These are phyloP conservation scores for Cytidiella melzeri DNA, from an alignment of 768 basidiomycete genomes.

Conservation along the genomic window DNA sequence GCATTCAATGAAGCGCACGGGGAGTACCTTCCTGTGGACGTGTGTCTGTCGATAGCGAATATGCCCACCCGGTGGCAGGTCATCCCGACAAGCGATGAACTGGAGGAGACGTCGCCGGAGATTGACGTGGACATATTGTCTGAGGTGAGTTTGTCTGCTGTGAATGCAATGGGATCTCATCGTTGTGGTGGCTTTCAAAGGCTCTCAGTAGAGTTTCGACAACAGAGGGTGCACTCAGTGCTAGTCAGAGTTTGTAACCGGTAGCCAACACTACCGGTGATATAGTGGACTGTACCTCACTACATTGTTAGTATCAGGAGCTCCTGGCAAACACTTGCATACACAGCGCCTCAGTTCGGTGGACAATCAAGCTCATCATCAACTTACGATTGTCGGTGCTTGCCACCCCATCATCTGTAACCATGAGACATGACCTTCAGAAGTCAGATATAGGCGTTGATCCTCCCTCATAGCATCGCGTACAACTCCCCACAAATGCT, in stretches of 20 bases:
- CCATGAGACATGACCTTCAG: too few species aligned
- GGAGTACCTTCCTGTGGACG: conserved; percentile 66
- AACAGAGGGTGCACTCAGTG: background rate
- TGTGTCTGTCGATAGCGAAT: conserved; percentile 74
- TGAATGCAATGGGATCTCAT: background rate
- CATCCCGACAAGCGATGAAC: conserved; percentile 48
- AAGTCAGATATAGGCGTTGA: too few species aligned
- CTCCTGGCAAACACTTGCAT: too few species aligned
- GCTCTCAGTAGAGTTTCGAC: background rate
- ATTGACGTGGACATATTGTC: conserved; percentile 53
- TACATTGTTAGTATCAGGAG: too few species aligned
- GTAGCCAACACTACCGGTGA: too few species aligned
- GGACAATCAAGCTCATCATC: too few species aligned
- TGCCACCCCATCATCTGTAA: too few species aligned
- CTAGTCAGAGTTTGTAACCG: conserved; percentile 6
- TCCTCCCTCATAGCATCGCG: too few species aligned
- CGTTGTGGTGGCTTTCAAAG: background rate
- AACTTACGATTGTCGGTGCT: too few species aligned
- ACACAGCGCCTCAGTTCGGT: too few species aligned
- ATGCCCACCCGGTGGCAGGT: conserved; percentile 71
- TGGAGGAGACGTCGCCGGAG: conserved; percentile 52
- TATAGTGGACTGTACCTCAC: too few species aligned
- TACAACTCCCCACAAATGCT: too few species aligned
- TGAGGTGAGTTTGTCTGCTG: conserved; percentile 35
- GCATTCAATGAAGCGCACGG: conserved; percentile 73